Evolutionary conservation across 306 rosid genomes (phyloP).

Genomic region (Adenanthera pavonina): DNA sequence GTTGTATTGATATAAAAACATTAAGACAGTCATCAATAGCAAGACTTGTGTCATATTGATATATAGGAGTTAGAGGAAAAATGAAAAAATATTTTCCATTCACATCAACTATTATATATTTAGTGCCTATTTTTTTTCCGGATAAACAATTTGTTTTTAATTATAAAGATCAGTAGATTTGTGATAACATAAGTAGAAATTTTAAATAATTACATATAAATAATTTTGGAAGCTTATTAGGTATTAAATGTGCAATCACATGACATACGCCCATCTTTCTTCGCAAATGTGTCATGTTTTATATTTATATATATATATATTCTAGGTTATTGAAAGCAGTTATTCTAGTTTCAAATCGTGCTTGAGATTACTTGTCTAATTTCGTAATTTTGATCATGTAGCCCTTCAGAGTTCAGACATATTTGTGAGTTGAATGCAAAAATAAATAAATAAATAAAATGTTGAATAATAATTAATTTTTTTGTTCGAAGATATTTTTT

Average conservation of each 20-base stretch:
- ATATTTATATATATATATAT: too few relatives aligned
- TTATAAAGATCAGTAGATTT: background rate
- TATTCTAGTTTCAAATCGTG: background rate
- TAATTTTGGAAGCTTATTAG: too few relatives aligned
- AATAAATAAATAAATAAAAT: too few relatives aligned
- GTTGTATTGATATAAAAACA: background rate
- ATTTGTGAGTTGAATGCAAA: too few relatives aligned
- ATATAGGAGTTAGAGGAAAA: background rate
- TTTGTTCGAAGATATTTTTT: too few relatives aligned
- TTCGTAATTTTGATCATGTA: background rate
- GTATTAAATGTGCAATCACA: background rate
- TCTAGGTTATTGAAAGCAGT: background rate
- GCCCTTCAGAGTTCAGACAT: too few relatives aligned
- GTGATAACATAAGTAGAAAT: background rate
- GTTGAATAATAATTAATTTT: too few relatives aligned
- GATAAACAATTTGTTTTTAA: too few relatives aligned
- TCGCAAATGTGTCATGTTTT: background rate
- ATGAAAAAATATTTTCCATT: background rate
- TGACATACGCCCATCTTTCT: background rate
- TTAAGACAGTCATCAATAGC: background rate
- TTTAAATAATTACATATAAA: background rate
- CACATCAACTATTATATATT: background rate
- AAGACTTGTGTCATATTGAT: slow-evolving; percentile 7
- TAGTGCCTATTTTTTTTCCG: background rate
- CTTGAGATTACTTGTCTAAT: background rate